A percentile compares a stretch with the other conserved stretches of the same genome.
Conservation (phyloP, 148 eudicot species). For the Dysphania ambrosioides region DNA sequence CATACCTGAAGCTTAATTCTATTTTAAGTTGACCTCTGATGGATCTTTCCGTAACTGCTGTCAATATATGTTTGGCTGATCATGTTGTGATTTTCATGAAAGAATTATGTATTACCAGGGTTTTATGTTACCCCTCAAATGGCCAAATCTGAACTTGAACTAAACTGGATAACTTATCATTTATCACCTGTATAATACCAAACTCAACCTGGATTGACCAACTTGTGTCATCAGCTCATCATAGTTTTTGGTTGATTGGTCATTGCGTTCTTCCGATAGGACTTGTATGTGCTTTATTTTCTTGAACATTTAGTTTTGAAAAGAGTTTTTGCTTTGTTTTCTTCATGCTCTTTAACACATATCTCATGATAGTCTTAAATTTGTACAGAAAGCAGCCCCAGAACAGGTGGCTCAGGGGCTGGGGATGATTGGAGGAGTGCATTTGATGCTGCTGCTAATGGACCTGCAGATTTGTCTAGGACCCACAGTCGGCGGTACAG, state of each 20-base stretch:
- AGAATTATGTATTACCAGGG: no score
- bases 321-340: background rate
- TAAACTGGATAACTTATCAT: no score
- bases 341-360: background rate
- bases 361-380: background rate
- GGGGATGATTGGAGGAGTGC: slow-evolving; percentile 98
- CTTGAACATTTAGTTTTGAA: background rate
- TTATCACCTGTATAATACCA: background rate
- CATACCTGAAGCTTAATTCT: background rate
- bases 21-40: background rate
- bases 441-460: slow-evolving; percentile 93
- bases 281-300: background rate
- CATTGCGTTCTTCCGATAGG: background rate
- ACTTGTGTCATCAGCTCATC: background rate
- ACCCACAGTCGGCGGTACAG: slow-evolving; percentile 72
- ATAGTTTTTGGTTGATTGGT: background rate
- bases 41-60: background rate
- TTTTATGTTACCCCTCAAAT: no score
- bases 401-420: slow-evolving; percentile 47
- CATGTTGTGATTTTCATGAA: background rate
- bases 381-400: slow-evolving; percentile 82
- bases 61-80: no score
- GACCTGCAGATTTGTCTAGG: slow-evolving; percentile 53
- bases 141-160: background rate
- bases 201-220: background rate